Conservation (phyloP, 208 protist genomes). For the Crithidia brevicula region DNA sequence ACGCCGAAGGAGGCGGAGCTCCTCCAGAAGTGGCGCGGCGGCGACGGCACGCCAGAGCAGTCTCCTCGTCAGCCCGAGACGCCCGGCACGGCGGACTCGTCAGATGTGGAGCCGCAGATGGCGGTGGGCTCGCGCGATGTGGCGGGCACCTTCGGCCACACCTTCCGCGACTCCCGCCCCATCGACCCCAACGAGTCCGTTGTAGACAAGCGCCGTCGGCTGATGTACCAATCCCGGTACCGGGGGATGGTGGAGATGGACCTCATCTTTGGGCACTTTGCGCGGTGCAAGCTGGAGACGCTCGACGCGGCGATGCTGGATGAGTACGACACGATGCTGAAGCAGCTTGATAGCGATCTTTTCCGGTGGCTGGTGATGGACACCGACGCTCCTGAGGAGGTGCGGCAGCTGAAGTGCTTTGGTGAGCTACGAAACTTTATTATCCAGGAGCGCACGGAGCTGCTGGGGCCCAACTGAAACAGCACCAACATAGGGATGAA, state of each 20-base stretch:
- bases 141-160: conserved; percentile 39
- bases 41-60: conserved; percentile 23
- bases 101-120: conserved; percentile 23
- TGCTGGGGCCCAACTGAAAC: conserved; percentile 51
- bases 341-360: conserved; percentile 87
- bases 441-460: conserved; percentile 47
- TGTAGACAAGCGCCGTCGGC: conserved; percentile 72
- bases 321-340: conserved; percentile 85
- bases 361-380: conserved; percentile 88
- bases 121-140: conserved; percentile 36
- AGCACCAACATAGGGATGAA: conserved; percentile 5
- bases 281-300: conserved; percentile 50
- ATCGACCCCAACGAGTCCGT: conserved; percentile 52
- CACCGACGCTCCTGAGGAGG: conserved; percentile 46
- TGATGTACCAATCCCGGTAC: conserved; percentile 85
- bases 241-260: conserved; percentile 93
- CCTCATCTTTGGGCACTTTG: conserved; percentile 86
- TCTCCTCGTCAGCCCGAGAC: conserved; percentile 18
- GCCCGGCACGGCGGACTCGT: conserved; percentile 27
- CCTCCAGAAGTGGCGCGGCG: conserved; percentile 41
- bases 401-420: conserved; percentile 54
- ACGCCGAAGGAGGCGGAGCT: conserved; percentile 42
- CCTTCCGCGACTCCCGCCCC: conserved; percentile 74
- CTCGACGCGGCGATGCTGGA: conserved; percentile 58
- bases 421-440: conserved; percentile 64